These are phyloP conservation scores for Termitomyces titanicus DNA, from an alignment of 768 basidiomycete species.

Conservation along the genomic window DNA sequence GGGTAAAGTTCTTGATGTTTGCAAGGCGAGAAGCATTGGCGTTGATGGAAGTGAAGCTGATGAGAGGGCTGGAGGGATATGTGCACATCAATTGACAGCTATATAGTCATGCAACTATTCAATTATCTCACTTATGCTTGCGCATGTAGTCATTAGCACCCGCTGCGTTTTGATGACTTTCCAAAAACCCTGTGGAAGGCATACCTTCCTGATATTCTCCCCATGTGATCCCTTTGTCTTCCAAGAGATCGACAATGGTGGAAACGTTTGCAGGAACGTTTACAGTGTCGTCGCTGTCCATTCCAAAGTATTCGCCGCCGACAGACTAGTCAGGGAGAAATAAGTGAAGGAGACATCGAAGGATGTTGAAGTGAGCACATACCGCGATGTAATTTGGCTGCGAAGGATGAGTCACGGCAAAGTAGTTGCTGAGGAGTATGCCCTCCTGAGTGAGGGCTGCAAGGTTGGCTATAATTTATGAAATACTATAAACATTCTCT, in stretches of 20 bases:
- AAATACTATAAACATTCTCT: neutral
- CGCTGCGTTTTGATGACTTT: constrained; percentile 25
- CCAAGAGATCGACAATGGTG: constrained; percentile 57
- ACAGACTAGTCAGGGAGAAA: neutral
- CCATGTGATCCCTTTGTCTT: constrained; percentile 55
- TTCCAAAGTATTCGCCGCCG: constrained; percentile 29
- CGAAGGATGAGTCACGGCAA: constrained; percentile 18
- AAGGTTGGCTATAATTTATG: neutral
- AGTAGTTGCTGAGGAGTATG: neutral
- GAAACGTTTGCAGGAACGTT: constrained; percentile 44
- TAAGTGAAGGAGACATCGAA: constrained; percentile 14
- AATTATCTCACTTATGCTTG: constrained; percentile 22
- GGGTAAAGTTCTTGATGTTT: constrained; percentile 56
- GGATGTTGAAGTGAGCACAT: constrained; percentile 8
- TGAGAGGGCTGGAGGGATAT: neutral
- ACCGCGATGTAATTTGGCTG: constrained; percentile 54
- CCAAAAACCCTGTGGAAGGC: constrained; percentile 44
- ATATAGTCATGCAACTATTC: neutral
- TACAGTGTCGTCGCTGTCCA: constrained; percentile 33
- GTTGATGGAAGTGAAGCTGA: constrained; percentile 38
- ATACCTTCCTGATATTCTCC: constrained; percentile 57
- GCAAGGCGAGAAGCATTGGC: constrained; percentile 34
- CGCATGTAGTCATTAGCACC: constrained; percentile 25
- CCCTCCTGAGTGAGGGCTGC: neutral
- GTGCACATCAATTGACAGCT: neutral